Evolutionary conservation across 108 stramenopile genomes (phyloP).

Genomic region (Aurantiochytrium sp.): DNA sequence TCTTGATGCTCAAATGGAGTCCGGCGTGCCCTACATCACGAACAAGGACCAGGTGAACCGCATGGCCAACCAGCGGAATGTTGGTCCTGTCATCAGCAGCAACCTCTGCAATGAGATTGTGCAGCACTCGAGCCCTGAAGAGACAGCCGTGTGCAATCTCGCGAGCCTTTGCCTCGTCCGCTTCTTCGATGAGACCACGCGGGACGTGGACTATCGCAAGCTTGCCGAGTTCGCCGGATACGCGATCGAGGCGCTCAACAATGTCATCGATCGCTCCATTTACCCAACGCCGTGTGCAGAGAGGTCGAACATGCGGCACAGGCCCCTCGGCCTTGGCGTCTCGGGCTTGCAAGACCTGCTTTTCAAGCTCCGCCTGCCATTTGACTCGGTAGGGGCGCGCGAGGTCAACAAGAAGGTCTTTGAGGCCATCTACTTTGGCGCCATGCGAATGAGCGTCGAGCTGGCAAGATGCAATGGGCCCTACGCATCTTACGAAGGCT

Average conservation of each 20-base stretch:
- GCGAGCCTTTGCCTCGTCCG: conserved; percentile 32
- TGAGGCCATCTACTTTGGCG: conserved; percentile 57
- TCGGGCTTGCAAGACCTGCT: conserved; percentile 91
- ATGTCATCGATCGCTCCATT: conserved; percentile 83
- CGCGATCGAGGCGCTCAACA: conserved; percentile 80
- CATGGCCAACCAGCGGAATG: conserved; percentile 92
- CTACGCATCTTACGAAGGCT: conserved; percentile 76
- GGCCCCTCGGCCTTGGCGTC: conserved; percentile 93
- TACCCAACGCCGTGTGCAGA: conserved; percentile 79
- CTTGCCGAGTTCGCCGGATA: conserved; percentile 75
- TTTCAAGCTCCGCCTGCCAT: conserved; percentile 77
- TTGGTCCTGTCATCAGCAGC: conserved; percentile 89
- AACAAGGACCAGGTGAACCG: conserved; percentile 90
- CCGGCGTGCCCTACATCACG: conserved; percentile 92
- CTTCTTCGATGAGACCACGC: neutral
- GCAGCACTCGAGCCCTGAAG: conserved; percentile 83
- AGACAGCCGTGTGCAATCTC: conserved; percentile 91
- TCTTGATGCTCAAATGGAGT: conserved; percentile 85
- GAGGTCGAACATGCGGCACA: conserved; percentile 76
- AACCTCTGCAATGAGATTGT: conserved; percentile 96
- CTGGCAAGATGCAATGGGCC: conserved; percentile 71
- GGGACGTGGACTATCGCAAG: conserved; percentile 62
- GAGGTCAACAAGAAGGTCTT: conserved; percentile 59
- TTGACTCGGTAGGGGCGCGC: conserved; percentile 70
- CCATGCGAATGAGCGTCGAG: conserved; percentile 80